Evolutionary conservation across 2,329 filamentous ascomycete genomes (phyloP).

Genomic region (Fusarium avenaceum): DNA sequence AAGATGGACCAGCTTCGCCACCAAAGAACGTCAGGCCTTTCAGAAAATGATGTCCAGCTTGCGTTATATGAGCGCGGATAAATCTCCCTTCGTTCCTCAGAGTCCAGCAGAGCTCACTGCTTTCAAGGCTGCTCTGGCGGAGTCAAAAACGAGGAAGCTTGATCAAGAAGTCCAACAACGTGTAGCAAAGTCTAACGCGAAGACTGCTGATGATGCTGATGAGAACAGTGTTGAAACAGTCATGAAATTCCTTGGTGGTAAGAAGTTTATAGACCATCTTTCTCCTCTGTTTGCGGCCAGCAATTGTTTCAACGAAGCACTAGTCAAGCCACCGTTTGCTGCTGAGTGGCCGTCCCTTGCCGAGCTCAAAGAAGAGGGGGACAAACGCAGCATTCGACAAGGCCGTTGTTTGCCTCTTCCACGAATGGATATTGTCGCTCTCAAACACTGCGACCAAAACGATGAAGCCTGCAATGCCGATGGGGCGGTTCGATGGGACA

Average conservation of each 20-base stretch:
- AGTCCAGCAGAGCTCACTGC: conserved; percentile 53
- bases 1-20: conserved; percentile 56
- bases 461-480: conserved; percentile 39
- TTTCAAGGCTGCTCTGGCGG: conserved; percentile 51
- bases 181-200: conserved; percentile 38
- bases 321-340: conserved; percentile 24
- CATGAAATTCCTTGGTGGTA: conserved; percentile 48
- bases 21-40: conserved; percentile 53
- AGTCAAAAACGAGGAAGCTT: conserved; percentile 47
- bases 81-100: conserved; percentile 56
- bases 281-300: conserved; percentile 53
- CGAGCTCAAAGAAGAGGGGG: conserved; percentile 55
- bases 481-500: conserved; percentile 47
- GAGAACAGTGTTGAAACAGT: conserved; percentile 16
- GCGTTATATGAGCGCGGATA: conserved; percentile 53
- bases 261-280: conserved; percentile 45
- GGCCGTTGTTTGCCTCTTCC: conserved; percentile 54
- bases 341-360: conserved; percentile 54
- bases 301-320: conserved; percentile 53
- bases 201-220: conserved; percentile 19
- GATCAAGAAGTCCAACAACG: conserved; percentile 43
- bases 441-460: conserved; percentile 10
- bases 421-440: conserved; percentile 43
- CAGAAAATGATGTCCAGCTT: conserved; percentile 55
- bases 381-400: conserved; percentile 46